Conservation (phyloP, 1,284 basidiomycete genomes). For the Puccinia novopanici region DNA sequence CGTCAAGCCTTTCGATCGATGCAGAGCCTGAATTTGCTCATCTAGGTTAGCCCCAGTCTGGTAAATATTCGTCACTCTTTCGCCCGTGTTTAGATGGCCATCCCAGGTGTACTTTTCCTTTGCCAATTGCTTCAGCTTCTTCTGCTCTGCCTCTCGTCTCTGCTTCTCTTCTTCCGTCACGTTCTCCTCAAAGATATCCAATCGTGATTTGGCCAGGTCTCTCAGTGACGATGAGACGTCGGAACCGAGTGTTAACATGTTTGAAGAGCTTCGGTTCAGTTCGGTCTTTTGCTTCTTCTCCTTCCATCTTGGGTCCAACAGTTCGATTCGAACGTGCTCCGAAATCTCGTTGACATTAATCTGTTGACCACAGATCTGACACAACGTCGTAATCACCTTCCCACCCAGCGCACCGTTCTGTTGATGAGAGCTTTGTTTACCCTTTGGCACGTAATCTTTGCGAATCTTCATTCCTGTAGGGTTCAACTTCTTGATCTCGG, state of each 20-base stretch:
- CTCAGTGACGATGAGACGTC: slow-evolving; percentile 88
- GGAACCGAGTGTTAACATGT: slow-evolving; percentile 69
- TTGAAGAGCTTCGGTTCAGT: slow-evolving; percentile 82
- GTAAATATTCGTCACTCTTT: slow-evolving; percentile 82
- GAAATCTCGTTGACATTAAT: slow-evolving; percentile 91
- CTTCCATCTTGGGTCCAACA: slow-evolving; percentile 96
- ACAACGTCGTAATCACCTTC: slow-evolving; percentile 76
- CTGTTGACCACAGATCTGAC: slow-evolving; percentile 89
- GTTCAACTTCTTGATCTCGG: slow-evolving; percentile 54
- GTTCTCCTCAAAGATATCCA: slow-evolving; percentile 86
- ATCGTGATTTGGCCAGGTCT: slow-evolving; percentile 83
- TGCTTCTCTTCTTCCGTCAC: slow-evolving; percentile 77
- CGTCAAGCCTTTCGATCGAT: slow-evolving; percentile 78
- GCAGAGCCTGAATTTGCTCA: slow-evolving; percentile 90
- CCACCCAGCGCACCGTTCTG: slow-evolving; percentile 34
- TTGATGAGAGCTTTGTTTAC: slow-evolving; percentile 51
- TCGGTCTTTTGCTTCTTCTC: slow-evolving; percentile 85
- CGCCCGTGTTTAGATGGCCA: slow-evolving; percentile 87
- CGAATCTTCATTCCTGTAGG: slow-evolving; percentile 82
- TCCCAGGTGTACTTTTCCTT: slow-evolving; percentile 93
- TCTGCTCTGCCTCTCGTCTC: slow-evolving; percentile 78
- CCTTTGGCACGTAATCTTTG: slow-evolving; percentile 90
- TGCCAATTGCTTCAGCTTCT: slow-evolving; percentile 73
- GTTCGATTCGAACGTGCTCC: slow-evolving; percentile 97
- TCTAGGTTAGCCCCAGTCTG: slow-evolving; percentile 87